A percentile compares a stretch with the other conserved stretches of the same genome.
phyloP scores from a whole-genome alignment of 352 stramenopile species.

The Pythium myriotylum region DNA sequence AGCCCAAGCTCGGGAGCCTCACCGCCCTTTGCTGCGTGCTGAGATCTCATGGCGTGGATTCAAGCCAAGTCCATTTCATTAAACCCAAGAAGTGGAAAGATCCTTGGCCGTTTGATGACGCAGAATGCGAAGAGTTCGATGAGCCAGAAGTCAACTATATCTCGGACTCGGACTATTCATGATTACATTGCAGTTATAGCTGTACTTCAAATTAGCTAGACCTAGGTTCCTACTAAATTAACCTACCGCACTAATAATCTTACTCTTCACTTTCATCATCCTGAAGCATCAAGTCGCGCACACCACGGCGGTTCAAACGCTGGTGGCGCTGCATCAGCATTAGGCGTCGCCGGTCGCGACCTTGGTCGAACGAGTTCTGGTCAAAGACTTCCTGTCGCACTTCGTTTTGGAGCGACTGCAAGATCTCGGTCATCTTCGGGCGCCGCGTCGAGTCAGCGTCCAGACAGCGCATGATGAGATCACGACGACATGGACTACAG shows the following conservation, averaged over 20 bases:
- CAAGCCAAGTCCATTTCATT: constrained; percentile 53
- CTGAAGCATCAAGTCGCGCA: constrained; percentile 59
- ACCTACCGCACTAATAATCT: background rate
- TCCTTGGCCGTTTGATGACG: constrained; percentile 51
- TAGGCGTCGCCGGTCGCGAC: constrained; percentile 61
- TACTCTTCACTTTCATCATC: constrained; percentile 10
- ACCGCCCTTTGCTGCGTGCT: constrained; percentile 46
- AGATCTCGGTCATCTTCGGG: constrained; percentile 80
- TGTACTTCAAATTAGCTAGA: background rate
- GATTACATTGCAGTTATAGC: background rate
- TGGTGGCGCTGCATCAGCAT: constrained; percentile 81
- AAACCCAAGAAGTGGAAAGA: constrained; percentile 72
- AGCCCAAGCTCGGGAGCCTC: constrained; percentile 57
- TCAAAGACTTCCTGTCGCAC: constrained; percentile 76
- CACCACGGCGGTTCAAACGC: constrained; percentile 63
- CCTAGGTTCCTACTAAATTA: background rate
- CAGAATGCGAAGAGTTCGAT: background rate
- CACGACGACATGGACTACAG: constrained; percentile 57
- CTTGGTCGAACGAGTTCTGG: constrained; percentile 62
- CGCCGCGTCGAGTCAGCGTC: constrained; percentile 56
- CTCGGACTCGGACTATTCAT: constrained; percentile 28
- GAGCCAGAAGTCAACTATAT: background rate
- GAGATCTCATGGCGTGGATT: constrained; percentile 37
- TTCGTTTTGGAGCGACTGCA: constrained; percentile 71
- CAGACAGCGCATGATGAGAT: constrained; percentile 72